Conservation (phyloP, 2,329 filamentous ascomycete species). For the Nakataea oryzae region DNA sequence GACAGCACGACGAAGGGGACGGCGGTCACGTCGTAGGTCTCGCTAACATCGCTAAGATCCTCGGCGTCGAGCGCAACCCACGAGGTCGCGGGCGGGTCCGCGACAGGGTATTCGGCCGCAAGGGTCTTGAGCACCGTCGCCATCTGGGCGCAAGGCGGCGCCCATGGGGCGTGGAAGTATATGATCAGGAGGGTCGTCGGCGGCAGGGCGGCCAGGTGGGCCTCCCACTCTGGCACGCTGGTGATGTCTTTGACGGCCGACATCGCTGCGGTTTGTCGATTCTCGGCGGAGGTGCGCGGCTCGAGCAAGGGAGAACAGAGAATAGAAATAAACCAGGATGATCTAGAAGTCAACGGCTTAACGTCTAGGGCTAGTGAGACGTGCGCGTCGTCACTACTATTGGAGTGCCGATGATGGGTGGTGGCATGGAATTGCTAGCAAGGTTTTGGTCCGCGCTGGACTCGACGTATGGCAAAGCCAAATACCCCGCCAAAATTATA, state of each 20-base stretch:
- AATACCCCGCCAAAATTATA: not conserved
- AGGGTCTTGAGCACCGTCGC: conserved; percentile 74
- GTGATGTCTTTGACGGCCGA: conserved; percentile 70
- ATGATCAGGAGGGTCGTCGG: conserved; percentile 66
- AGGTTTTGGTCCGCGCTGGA: not conserved
- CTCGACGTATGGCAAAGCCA: no score
- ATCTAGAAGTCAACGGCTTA: not conserved
- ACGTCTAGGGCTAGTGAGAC: not conserved
- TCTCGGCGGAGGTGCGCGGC: not conserved
- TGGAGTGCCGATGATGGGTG: not conserved
- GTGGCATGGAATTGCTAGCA: not conserved
- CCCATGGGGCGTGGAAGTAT: conserved; percentile 96
- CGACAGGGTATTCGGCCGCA: conserved; percentile 70
- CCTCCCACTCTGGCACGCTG: conserved; percentile 62
- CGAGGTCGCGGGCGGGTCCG: conserved; percentile 54
- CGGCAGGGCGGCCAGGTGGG: conserved; percentile 55
- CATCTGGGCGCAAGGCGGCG: conserved; percentile 93
- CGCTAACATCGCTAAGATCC: conserved; percentile 83
- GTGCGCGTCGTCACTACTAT: not conserved
- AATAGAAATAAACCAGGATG: not conserved
- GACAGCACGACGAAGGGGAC: conserved; percentile 87
- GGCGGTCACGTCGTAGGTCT: conserved; percentile 86
- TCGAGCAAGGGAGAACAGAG: not conserved
- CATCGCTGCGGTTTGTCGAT: conserved; percentile 36
- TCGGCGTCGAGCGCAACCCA: conserved; percentile 94